Conservation (phyloP, 1,139 yeast genomes). For the Casaregolazyma lundiana region DNA sequence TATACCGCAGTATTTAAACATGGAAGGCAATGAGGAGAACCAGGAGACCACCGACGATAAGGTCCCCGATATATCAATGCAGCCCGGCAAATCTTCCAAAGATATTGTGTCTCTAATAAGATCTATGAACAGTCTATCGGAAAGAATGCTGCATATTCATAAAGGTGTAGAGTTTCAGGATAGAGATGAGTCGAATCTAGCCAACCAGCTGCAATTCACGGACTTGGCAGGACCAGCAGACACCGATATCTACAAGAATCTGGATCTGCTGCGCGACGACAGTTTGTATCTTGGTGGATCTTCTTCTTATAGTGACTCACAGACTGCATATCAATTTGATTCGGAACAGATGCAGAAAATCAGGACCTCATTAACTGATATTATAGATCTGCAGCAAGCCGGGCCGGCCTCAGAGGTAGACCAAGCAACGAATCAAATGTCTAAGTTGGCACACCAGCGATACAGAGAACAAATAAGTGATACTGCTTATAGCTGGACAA, state of each 20-base stretch:
- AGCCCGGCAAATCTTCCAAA: conserved; percentile 47
- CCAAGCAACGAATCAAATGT: conserved; percentile 24
- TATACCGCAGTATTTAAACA: conserved; percentile 49
- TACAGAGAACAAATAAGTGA: conserved; percentile 21
- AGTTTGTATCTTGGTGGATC: conserved; percentile 4
- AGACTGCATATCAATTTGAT: not conserved
- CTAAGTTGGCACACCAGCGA: conserved; percentile 21
- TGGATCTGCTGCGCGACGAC: conserved; percentile 39
- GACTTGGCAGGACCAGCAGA: conserved; percentile 55
- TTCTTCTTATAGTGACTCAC: conserved; percentile 1
- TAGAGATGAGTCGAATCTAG: conserved; percentile 34
- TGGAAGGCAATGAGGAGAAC: conserved; percentile 77
- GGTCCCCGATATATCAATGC: conserved; percentile 86
- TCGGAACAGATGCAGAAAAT: conserved; percentile 18
- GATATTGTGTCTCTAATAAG: conserved; percentile 71
- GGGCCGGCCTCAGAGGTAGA: conserved; percentile 19
- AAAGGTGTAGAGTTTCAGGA: conserved; percentile 8
- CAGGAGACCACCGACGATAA: conserved; percentile 75
- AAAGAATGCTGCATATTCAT: conserved; percentile 61
- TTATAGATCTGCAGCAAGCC: conserved; percentile 22
- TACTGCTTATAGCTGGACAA: conserved; percentile 12
- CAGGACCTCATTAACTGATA: conserved; percentile 18
- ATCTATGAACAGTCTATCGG: conserved; percentile 84
- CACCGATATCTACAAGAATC: conserved; percentile 49
- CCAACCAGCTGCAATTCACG: conserved; percentile 51